Base-by-base conservation (phyloP, 306 rosid genomes). In the Vicia faba region DNA sequence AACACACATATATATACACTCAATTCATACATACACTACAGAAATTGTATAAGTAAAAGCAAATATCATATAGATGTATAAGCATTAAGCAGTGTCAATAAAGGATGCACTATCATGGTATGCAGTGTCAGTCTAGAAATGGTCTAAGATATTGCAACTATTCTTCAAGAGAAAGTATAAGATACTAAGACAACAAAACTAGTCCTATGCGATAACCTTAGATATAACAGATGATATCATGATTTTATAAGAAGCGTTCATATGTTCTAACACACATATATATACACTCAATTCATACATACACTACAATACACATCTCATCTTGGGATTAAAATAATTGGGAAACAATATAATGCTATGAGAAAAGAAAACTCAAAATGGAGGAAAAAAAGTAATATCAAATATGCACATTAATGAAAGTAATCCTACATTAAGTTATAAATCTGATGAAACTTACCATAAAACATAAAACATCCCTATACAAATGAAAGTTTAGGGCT, bases 251-350 rank as follows among this genome's bases (percentile, higher is more conserved):
- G 5, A 29, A 26, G 57, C 33, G 13, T 44, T 10, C n/a, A n/a
- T n/a, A n/a, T n/a, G n/a, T n/a, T n/a, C n/a, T n/a, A n/a, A n/a
- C n/a, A n/a, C n/a, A n/a, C n/a, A n/a, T n/a, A n/a, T n/a, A n/a
- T n/a, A n/a, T n/a, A n/a, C n/a, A n/a, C n/a, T n/a, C n/a, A n/a
- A n/a, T n/a, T n/a, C n/a, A n/a, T n/a, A n/a, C n/a, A n/a, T n/a
- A 55, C 98, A 97, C 98, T 93, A 56, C 7, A 39, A 97, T 93
- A 56, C 7, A 39, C n/a, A n/a, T n/a, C n/a, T n/a, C n/a, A n/a
- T n/a, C n/a, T n/a, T n/a, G n/a, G n/a, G n/a, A 14, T 35, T 10
- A 36, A 35, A 23, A 23, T 23, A 23, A 23, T 23, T 23, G 25
- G 2, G 25, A 23, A 1, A 23, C 25, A 23, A 23, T 23, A 23